phyloP scores from a whole-genome alignment of 2,329 filamentous ascomycete genomes.

The Proliferodiscus dingleyae region DNA sequence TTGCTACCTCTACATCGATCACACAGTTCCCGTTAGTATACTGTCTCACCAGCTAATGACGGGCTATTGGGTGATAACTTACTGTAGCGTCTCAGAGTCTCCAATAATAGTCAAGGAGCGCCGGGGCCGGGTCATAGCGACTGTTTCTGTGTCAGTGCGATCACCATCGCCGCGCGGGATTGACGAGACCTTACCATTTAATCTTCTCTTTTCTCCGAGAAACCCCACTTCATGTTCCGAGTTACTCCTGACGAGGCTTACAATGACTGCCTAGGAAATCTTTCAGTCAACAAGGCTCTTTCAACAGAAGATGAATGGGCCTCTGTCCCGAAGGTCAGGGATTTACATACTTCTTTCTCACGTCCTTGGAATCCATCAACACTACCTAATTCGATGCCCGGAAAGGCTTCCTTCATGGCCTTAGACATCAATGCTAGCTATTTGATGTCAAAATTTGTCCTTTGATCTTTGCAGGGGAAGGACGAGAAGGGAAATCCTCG shows the following conservation, averaged over 20 bases:
- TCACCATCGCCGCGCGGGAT: slow-evolving; percentile 1
- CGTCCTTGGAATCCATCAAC: slow-evolving; percentile 96
- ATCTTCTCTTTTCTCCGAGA: slow-evolving; percentile 79
- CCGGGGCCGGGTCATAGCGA: slow-evolving; percentile 94
- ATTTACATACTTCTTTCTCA: slow-evolving; percentile 68
- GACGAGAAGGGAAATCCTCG: no score
- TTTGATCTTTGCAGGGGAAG: no score
- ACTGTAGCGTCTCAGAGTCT: slow-evolving; percentile 88
- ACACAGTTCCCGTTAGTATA: slow-evolving; percentile 24
- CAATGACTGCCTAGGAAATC: slow-evolving; percentile 59
- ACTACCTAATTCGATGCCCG: slow-evolving; percentile 87
- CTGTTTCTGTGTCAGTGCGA: slow-evolving; percentile 40
- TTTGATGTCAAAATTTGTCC: slow-evolving; percentile 19
- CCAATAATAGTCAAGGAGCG: slow-evolving; percentile 87
- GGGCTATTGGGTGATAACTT: slow-evolving; percentile 42
- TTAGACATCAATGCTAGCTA: slow-evolving; percentile 71
- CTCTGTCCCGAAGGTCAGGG: neutral
- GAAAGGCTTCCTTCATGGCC: slow-evolving; percentile 73
- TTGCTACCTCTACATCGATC: slow-evolving; percentile 61
- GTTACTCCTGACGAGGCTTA: slow-evolving; percentile 94
- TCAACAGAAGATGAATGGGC: neutral
- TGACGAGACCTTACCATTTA: slow-evolving; percentile 68
- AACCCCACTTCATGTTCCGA: slow-evolving; percentile 84
- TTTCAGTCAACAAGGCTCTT: neutral
- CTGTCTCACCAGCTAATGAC: slow-evolving; percentile 15